phyloP scores from a whole-genome alignment of 2,329 filamentous ascomycete species.

The Herpotrichia juniperi region DNA sequence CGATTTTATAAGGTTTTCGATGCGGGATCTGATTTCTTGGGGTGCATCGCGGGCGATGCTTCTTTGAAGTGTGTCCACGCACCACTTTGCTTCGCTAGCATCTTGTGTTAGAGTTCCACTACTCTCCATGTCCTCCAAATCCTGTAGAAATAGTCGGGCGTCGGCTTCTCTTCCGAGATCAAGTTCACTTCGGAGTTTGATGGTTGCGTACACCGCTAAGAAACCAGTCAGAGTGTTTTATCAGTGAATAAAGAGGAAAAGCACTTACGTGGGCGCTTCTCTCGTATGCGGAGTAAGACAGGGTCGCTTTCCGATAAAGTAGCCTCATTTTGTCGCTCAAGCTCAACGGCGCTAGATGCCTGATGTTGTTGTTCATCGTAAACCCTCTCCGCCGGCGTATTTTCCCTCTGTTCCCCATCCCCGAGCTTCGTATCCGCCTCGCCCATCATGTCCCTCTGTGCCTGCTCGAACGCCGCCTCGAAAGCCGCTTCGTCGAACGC shows the following conservation, averaged over 20 bases:
- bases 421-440: slow-evolving; percentile 13
- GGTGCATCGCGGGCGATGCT: slow-evolving; percentile 32
- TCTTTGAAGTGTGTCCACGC: slow-evolving; percentile 37
- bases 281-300: slow-evolving; percentile 37
- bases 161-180: slow-evolving; percentile 33
- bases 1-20: slow-evolving; percentile 31
- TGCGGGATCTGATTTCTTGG: slow-evolving; percentile 29
- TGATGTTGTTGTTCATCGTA: slow-evolving; percentile 7
- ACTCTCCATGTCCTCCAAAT: slow-evolving; percentile 31
- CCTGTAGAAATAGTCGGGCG: slow-evolving; percentile 30
- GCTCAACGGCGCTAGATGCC: too few relatives aligned
- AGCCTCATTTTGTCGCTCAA: neutral
- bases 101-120: slow-evolving; percentile 33
- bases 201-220: slow-evolving; percentile 38
- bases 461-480: slow-evolving; percentile 59
- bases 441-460: slow-evolving; percentile 47
- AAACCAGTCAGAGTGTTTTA: slow-evolving; percentile 19
- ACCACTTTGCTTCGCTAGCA: slow-evolving; percentile 39
- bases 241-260: slow-evolving; percentile 13
- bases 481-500: slow-evolving; percentile 63
- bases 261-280: slow-evolving; percentile 42
- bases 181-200: slow-evolving; percentile 41
- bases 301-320: slow-evolving; percentile 27
- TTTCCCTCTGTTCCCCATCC: neutral
- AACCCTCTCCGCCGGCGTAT: too few relatives aligned